phyloP scores from a whole-genome alignment of 306 rosid genomes.

The Pyrus bretschneideri region DNA sequence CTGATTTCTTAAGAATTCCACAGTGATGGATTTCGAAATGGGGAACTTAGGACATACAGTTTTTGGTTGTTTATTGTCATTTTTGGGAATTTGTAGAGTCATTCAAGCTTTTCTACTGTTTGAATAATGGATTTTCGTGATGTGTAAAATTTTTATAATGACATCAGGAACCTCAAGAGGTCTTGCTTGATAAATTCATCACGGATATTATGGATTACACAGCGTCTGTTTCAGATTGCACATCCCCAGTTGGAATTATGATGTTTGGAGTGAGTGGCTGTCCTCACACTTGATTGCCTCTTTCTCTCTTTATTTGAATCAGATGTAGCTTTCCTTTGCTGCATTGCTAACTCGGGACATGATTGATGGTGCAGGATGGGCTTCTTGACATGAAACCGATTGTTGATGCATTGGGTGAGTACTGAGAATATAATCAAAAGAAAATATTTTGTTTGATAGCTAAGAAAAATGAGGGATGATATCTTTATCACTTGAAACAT shows the following conservation, averaged over 20 bases:
- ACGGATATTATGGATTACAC: constrained; percentile 29
- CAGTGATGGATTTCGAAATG: not conserved
- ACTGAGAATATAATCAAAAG: not conserved
- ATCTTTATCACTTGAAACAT: not conserved
- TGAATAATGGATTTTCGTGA: not conserved
- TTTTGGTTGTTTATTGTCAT: not conserved
- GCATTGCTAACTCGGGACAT: not conserved
- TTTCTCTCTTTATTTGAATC: not conserved
- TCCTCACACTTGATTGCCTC: not conserved
- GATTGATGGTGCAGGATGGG: constrained; percentile 30
- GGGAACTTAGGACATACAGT: not conserved
- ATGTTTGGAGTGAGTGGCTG: constrained; percentile 52
- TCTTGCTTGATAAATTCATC: constrained; percentile 25
- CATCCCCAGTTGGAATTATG: constrained; percentile 35
- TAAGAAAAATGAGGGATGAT: not conserved
- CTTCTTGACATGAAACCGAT: constrained; percentile 32
- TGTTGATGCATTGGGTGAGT: constrained; percentile 38
- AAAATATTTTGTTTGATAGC: not conserved
- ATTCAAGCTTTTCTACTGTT: not conserved
- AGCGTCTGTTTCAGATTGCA: constrained; percentile 26
- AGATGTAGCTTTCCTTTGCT: not conserved
- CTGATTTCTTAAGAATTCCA: not conserved
- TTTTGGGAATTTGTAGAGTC: not conserved
- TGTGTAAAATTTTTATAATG: not conserved
- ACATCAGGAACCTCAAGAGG: constrained; percentile 13